A percentile compares a stretch with the other conserved stretches of the same genome.
phyloP scores from a whole-genome alignment of 1,284 basidiomycete species.

The Leccinum insigne region DNA sequence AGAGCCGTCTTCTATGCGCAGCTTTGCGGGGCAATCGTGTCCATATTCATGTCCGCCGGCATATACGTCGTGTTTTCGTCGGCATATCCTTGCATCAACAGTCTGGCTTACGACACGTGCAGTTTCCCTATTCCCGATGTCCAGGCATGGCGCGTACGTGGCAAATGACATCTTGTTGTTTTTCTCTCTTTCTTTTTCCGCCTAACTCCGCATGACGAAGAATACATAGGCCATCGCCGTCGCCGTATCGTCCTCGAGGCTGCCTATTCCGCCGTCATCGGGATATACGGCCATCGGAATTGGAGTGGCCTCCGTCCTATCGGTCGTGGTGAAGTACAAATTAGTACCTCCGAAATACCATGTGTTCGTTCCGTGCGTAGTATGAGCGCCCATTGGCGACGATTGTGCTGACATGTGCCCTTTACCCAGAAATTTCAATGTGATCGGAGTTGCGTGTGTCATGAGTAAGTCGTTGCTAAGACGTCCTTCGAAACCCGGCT shows the following conservation, averaged over 20 bases:
- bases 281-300: slow-evolving; percentile 5
- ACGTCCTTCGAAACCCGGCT: not conserved
- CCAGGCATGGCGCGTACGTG: slow-evolving; percentile 32
- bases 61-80: slow-evolving; percentile 45
- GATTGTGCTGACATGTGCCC: not conserved
- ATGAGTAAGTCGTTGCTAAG: not conserved
- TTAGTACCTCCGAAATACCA: slow-evolving; percentile 7
- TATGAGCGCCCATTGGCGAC: not conserved
- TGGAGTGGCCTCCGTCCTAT: slow-evolving; percentile 1
- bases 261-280: slow-evolving; percentile 8
- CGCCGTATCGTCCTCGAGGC: slow-evolving; percentile 1
- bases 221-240: not conserved
- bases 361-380: slow-evolving; percentile 10
- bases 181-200: not conserved
- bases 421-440: not conserved
- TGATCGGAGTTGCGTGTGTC: not conserved
- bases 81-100: slow-evolving; percentile 64
- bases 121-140: slow-evolving; percentile 25
- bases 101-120: slow-evolving; percentile 26
- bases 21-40: slow-evolving; percentile 28
- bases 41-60: slow-evolving; percentile 8
- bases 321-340: slow-evolving; percentile 10
- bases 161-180: not conserved
- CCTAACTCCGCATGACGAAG: not conserved
- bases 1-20: slow-evolving; percentile 67